phyloP scores from a whole-genome alignment of 2,329 filamentous ascomycete genomes.

The Fusarium tanahbumbuense region DNA sequence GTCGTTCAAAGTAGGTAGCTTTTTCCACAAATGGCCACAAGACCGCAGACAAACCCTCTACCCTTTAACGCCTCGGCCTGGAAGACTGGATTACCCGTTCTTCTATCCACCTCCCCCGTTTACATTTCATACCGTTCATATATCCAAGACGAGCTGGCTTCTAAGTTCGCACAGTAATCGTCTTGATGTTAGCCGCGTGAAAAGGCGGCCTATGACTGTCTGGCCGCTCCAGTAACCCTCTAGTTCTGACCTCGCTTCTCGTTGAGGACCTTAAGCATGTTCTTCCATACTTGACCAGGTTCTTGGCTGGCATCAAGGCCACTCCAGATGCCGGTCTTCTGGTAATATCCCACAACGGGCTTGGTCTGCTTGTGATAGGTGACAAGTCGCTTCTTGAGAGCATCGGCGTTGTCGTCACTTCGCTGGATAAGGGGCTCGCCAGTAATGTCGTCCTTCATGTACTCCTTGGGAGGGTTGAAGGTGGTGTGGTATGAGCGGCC shows the following conservation, averaged over 20 bases:
- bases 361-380: slow-evolving; percentile 96
- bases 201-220: slow-evolving; percentile 19
- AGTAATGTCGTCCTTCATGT: slow-evolving; percentile 96
- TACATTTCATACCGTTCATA: slow-evolving; percentile 45
- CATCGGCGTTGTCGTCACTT: slow-evolving; percentile 95
- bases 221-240: slow-evolving; percentile 39
- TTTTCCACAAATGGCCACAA: slow-evolving; percentile 45
- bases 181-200: slow-evolving; percentile 49
- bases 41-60: slow-evolving; percentile 44
- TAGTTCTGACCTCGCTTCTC: slow-evolving; percentile 54
- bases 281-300: slow-evolving; percentile 95
- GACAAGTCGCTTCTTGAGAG: slow-evolving; percentile 90
- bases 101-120: slow-evolving; percentile 27
- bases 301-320: slow-evolving; percentile 96
- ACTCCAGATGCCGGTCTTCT: slow-evolving; percentile 97
- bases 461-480: slow-evolving; percentile 96
- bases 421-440: slow-evolving; percentile 97
- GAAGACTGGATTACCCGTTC: slow-evolving; percentile 31
- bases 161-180: slow-evolving; percentile 36
- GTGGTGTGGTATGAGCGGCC: slow-evolving; percentile 97
- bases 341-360: slow-evolving; percentile 96
- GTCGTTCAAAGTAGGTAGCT: slow-evolving; percentile 43
- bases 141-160: slow-evolving; percentile 43
- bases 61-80: slow-evolving; percentile 46
- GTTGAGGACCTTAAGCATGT: slow-evolving; percentile 84